A percentile compares a stretch with the other conserved stretches of the same genome.
phyloP scores from a whole-genome alignment of 495 filamentous ascomycete species.

The Daldinia childiae region DNA sequence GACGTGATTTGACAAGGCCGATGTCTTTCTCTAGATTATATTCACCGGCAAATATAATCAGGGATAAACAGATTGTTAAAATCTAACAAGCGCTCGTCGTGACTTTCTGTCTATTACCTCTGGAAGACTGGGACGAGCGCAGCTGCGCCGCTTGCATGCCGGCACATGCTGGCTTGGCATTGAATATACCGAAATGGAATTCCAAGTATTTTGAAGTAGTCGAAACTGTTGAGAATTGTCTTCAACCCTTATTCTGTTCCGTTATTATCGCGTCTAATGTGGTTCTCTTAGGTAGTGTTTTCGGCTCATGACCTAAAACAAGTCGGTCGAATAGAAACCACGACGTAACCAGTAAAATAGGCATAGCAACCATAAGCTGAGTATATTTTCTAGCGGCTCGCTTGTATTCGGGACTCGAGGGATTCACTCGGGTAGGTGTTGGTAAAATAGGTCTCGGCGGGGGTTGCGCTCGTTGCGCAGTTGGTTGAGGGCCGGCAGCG shows the following conservation, averaged over 20 bases:
- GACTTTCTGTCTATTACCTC: not conserved
- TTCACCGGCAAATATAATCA: not conserved
- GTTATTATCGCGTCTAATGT: not conserved
- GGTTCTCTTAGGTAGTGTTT: not conserved
- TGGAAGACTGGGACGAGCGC: not conserved
- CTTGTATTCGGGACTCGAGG: constrained; percentile 53
- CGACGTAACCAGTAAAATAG: constrained; percentile 57
- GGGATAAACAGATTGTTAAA: not conserved
- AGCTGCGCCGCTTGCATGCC: not conserved
- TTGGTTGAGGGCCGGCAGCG: not conserved
- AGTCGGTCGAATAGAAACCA: constrained; percentile 56
- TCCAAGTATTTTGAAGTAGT: not conserved
- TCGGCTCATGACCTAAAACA: constrained; percentile 24
- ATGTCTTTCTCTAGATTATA: not conserved
- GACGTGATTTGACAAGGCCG: not conserved
- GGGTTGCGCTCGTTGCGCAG: constrained; percentile 7
- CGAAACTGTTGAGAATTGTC: not conserved
- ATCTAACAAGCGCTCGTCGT: too few species aligned
- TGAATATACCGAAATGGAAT: not conserved
- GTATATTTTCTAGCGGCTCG: constrained; percentile 50
- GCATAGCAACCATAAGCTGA: constrained; percentile 54
- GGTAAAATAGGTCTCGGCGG: constrained; percentile 8
- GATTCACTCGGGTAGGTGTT: constrained; percentile 38
- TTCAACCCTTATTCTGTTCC: constrained; percentile 17
- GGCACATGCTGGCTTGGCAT: not conserved